Evolutionary conservation across 2,329 filamentous ascomycete species (phyloP), one percentile per base, ranked within the genome.

Genomic region (Leptographium flavum): DNA sequence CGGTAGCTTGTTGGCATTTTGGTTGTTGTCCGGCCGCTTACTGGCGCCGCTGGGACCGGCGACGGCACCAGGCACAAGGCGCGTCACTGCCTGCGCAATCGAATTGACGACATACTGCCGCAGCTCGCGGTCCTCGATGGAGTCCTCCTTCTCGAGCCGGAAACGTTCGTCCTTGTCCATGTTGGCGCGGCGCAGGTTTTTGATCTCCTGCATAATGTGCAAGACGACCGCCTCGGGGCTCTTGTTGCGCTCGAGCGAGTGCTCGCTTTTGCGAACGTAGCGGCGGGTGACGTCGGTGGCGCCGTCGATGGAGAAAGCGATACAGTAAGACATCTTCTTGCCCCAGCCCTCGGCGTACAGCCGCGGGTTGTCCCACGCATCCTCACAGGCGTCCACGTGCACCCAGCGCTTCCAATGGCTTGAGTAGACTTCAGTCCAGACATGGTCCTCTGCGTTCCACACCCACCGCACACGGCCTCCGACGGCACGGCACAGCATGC

Each of bases 381-480:
- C 90, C 60, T 96, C 92, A 57, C 90, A 95, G 30, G 82, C 81
- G 61, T 98, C 92, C 36, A 95, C 87, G 54, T 96, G 90, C n/a
- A 96, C 74, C 92, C 92, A 98, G 59, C 87, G 79, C 61, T 83
- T 81, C 58, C 90, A 83, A 63, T 94, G 87, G 51, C 92, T 85
- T 3, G 88, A 95, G 66, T 94, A 98, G 14, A 96, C 83, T 57
- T 96, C 92, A 1, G 88, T 94, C 92, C 92, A 98, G 23, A 95
- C 86, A 58, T 95, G 86, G 60, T 96, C 92, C 63, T 96, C 92
- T 27, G 83, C 82, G 55, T 96, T 96, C 92, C 92, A 98, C 11
- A 98, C 83, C 92, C 92, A 98, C 57, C 92, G 79, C 22, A 95
- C 87, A 49, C 90, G 77, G 49, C 83, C 85, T 42, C 90, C 90